Evolutionary conservation across 2,329 filamentous ascomycete species (phyloP).

Genomic region (Calonectria hongkongensis): DNA sequence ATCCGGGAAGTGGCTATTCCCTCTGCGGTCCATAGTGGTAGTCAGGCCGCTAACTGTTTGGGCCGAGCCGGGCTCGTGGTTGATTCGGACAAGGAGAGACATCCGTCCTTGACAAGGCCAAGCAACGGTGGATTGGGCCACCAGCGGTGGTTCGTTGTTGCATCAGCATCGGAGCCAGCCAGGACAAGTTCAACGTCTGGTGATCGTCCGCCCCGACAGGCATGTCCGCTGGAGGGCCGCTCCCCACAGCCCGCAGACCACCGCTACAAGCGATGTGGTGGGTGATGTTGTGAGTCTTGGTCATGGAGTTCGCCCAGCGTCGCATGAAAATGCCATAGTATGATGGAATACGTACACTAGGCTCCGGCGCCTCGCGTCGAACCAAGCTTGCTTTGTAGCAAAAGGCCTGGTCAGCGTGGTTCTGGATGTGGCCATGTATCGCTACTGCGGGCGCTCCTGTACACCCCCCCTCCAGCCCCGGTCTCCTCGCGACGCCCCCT

Average conservation of each 20-base stretch:
- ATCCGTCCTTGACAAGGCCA: slow-evolving; percentile 29
- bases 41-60: not conserved
- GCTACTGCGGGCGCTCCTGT: slow-evolving; percentile 33
- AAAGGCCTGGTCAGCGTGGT: slow-evolving; percentile 35
- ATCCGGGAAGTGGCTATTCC: not conserved
- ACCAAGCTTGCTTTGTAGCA: slow-evolving; percentile 33
- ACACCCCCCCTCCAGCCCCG: slow-evolving; percentile 46
- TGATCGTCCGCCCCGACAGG: slow-evolving; percentile 45
- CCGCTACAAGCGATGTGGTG: not conserved
- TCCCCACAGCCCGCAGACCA: slow-evolving; percentile 20
- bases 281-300: slow-evolving; percentile 9
- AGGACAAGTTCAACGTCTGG: slow-evolving; percentile 44
- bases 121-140: slow-evolving; percentile 32
- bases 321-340: slow-evolving; percentile 14
- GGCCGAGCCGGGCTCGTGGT: not conserved
- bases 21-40: not conserved
- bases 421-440: slow-evolving; percentile 45
- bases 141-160: slow-evolving; percentile 48
- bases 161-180: slow-evolving; percentile 48
- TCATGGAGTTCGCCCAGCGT: slow-evolving; percentile 28
- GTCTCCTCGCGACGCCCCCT: slow-evolving; percentile 46
- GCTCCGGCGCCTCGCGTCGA: slow-evolving; percentile 32
- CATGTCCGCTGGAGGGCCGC: slow-evolving; percentile 23
- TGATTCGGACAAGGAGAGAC: not conserved
- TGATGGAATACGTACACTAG: slow-evolving; percentile 13